Evolutionary conservation across 805 yeast species (phyloP).

Genomic region (Saturnispora diversa): DNA sequence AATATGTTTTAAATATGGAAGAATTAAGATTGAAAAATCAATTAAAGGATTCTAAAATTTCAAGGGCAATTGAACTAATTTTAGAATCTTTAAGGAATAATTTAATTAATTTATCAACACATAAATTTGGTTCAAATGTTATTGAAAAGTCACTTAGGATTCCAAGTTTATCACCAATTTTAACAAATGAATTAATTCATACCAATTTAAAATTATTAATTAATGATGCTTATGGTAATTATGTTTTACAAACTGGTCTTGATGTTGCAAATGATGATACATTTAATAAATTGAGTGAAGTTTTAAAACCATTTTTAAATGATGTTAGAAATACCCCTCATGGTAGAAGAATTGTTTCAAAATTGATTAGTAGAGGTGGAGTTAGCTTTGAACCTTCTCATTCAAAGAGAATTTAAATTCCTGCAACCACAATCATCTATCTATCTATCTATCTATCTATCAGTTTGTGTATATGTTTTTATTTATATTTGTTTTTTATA

Average conservation of each 20-base stretch:
- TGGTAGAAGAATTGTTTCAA: constrained; percentile 85
- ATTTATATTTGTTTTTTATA: too few relatives aligned
- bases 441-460: too few relatives aligned
- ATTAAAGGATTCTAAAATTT: constrained; percentile 25
- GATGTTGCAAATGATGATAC: constrained; percentile 47
- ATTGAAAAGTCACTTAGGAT: constrained; percentile 49
- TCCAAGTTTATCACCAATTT: constrained; percentile 36
- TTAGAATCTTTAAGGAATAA: constrained; percentile 25
- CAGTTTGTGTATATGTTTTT: too few relatives aligned
- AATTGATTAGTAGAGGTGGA: constrained; percentile 33
- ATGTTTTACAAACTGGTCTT: constrained; percentile 50
- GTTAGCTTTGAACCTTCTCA: constrained; percentile 10
- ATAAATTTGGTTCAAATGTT: constrained; percentile 54
- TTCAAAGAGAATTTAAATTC: not conserved
- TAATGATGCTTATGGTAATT: constrained; percentile 54
- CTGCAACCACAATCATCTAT: too few relatives aligned
- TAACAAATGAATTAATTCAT: constrained; percentile 37
- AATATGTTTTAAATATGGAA: constrained; percentile 59
- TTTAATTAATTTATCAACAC: constrained; percentile 39
- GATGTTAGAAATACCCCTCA: constrained; percentile 87
- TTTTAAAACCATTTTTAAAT: constrained; percentile 66
- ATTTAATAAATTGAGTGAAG: constrained; percentile 45
- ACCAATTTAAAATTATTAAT: constrained; percentile 35
- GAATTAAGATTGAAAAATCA: constrained; percentile 28
- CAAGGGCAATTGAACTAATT: constrained; percentile 25